Evolutionary conservation across 2,329 filamentous ascomycete species (phyloP).

Genomic region (Chrysosporium queenslandicum): DNA sequence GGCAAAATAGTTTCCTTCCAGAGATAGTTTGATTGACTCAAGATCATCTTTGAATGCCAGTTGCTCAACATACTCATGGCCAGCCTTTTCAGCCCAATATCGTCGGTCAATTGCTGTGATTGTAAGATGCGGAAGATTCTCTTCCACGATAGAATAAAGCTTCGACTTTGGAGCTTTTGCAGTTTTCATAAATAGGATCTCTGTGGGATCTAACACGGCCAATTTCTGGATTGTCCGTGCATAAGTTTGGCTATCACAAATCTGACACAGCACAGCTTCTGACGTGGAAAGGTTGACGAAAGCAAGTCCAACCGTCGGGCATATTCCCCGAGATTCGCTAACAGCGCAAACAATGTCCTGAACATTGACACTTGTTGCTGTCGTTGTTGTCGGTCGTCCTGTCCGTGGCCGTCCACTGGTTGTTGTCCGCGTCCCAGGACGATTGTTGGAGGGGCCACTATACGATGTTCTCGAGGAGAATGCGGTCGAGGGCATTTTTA

Average conservation of each 20-base stretch:
- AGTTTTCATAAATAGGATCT: constrained; percentile 66
- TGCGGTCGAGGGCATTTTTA: not conserved
- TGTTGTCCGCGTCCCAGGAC: constrained; percentile 18
- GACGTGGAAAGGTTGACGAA: constrained; percentile 80
- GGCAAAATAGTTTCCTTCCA: constrained; percentile 76
- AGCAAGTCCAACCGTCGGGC: constrained; percentile 72
- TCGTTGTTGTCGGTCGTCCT: constrained; percentile 46
- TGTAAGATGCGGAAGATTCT: constrained; percentile 54
- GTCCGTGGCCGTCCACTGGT: constrained; percentile 43
- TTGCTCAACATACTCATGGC: constrained; percentile 65
- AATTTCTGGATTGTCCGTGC: constrained; percentile 81
- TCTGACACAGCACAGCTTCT: constrained; percentile 77
- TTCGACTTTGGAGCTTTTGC: constrained; percentile 63
- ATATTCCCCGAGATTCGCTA: constrained; percentile 76
- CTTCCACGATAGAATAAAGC: constrained; percentile 62
- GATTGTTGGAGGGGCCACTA: not conserved
- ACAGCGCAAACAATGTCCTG: constrained; percentile 81
- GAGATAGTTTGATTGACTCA: constrained; percentile 67
- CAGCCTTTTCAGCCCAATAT: constrained; percentile 71
- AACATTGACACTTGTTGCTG: constrained; percentile 45
- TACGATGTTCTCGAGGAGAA: not conserved
- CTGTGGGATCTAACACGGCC: constrained; percentile 65
- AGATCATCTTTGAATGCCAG: constrained; percentile 73
- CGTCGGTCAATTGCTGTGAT: constrained; percentile 61
- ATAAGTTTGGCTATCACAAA: constrained; percentile 88